Conservation (phyloP, 73 alveolate genomes). For the Symbiodinium pilosum region DNA sequence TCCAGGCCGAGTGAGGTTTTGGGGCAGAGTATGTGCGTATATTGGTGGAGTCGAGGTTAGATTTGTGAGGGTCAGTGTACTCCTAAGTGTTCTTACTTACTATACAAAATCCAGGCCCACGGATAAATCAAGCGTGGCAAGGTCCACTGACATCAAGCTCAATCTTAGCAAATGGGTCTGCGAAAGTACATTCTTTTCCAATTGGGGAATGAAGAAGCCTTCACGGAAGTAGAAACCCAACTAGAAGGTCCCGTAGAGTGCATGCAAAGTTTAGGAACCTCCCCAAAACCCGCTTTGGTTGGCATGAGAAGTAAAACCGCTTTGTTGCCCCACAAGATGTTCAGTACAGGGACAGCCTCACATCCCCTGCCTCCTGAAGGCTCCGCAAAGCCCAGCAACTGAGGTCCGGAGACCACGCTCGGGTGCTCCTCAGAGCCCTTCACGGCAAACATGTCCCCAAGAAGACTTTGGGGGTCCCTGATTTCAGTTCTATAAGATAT, state of each 20-base stretch:
- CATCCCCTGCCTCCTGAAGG: constrained; percentile 36
- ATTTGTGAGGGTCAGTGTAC: too few relatives aligned
- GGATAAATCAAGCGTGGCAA: too few relatives aligned
- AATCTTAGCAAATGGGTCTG: too few relatives aligned
- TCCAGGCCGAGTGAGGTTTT: too few relatives aligned
- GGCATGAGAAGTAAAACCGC: not conserved
- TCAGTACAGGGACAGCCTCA: not conserved
- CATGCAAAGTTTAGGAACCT: not conserved
- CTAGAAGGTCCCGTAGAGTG: not conserved
- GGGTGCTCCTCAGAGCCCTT: not conserved
- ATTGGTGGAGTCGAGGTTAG: too few relatives aligned
- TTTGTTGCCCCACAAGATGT: not conserved
- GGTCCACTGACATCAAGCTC: too few relatives aligned
- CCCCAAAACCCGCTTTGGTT: not conserved
- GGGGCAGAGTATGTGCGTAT: too few relatives aligned
- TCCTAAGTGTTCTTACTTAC: too few relatives aligned
- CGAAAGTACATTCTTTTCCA: too few relatives aligned
- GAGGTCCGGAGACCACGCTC: not conserved
- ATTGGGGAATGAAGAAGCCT: not conserved
- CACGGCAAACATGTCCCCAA: not conserved
- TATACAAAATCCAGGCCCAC: too few relatives aligned
- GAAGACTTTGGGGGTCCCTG: not conserved
- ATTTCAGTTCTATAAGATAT: too few relatives aligned
- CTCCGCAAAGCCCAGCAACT: constrained; percentile 71
- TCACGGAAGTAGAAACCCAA: too few relatives aligned